Evolutionary conservation across 108 stramenopile genomes (phyloP), one percentile per base, ranked within the genome.

Genomic region (Chaetoceros muelleri): DNA sequence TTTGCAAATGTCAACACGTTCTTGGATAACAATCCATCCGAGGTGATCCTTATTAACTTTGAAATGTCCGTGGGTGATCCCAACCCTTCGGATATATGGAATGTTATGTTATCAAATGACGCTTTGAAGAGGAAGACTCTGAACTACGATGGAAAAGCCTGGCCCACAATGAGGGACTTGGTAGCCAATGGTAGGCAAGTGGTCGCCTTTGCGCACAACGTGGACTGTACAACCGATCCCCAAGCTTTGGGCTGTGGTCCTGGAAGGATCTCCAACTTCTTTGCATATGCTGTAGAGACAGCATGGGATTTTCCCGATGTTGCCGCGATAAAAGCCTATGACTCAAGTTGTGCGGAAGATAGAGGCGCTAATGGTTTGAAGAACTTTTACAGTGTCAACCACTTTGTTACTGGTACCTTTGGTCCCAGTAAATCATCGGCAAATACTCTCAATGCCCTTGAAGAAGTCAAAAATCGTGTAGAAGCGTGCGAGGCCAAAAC

Each of bases 151-250:
- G 45, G 49, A 7, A 24, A 19, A 3, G 25, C 48, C 2, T 88
- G 82, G 82, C 82, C 82, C 19, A 80, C 79, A n/a, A 57, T 84
- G 53, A 54, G 71, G 24, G 58, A 80, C 25, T 49, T 82, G 30
- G 63, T 78, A 17, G 34, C 66, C 28, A 54, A 67, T 24, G 61
- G 70, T 31, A 74, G 62, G 66, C 22, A 21, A 49, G 7, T 24
- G 48, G n/a, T 24, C 18, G 34, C 13, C 8, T 40, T 40, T 40
- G 34, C 5, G 13, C 34, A 40, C 13, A 40, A 40, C 13, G 8
- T 10, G 5, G 34, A 40, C 13, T 40, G 8, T 10, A 13, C 5
- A 10, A 13, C 13, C 34, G 13, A 40, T 40, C 34, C 34, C 13
- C 5, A 40, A 10, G 13, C 5, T 40, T 16, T 16, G 10, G 24